Conservation (phyloP, 2,329 filamentous ascomycete species). For the Colletotrichum spaethianum region DNA sequence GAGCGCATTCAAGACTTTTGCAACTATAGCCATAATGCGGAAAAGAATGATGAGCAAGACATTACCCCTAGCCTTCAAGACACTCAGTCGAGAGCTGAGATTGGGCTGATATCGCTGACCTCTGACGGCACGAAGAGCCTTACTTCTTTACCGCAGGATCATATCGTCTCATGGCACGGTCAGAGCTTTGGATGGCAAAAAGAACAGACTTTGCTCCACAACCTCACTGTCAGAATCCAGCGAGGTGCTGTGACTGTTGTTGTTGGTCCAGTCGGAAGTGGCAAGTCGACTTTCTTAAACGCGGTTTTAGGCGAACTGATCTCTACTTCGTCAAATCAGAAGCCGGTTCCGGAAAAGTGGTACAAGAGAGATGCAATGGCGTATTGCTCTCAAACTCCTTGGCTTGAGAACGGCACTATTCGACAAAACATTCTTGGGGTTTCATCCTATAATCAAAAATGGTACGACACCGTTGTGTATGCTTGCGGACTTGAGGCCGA, state of each 20-base stretch:
- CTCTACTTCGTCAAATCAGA: neutral
- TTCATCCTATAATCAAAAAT: neutral
- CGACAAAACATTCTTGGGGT: constrained; percentile 12
- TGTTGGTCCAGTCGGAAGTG: constrained; percentile 35
- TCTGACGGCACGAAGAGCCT: neutral
- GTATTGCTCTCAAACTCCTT: constrained; percentile 27
- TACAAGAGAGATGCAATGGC: neutral
- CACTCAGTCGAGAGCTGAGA: neutral
- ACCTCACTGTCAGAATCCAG: neutral
- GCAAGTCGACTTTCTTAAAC: constrained; percentile 32
- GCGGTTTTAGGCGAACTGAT: constrained; percentile 29
- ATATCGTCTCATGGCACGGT: neutral
- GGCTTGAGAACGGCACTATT: constrained; percentile 28
- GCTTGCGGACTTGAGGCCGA: constrained; percentile 26
- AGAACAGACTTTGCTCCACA: neutral
- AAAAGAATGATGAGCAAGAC: no score
- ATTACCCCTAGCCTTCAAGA: no score
- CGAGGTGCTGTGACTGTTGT: constrained; percentile 18
- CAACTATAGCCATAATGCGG: neutral
- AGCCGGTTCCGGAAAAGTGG: no score
- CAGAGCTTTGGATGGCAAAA: constrained; percentile 28
- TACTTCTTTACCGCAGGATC: neutral
- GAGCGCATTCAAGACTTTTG: constrained; percentile 46
- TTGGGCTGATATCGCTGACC: neutral
- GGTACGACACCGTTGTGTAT: constrained; percentile 13